Evolutionary conservation across 768 basidiomycete species (phyloP).

Genomic region (Pseudohyphozyma bogoriensis): DNA sequence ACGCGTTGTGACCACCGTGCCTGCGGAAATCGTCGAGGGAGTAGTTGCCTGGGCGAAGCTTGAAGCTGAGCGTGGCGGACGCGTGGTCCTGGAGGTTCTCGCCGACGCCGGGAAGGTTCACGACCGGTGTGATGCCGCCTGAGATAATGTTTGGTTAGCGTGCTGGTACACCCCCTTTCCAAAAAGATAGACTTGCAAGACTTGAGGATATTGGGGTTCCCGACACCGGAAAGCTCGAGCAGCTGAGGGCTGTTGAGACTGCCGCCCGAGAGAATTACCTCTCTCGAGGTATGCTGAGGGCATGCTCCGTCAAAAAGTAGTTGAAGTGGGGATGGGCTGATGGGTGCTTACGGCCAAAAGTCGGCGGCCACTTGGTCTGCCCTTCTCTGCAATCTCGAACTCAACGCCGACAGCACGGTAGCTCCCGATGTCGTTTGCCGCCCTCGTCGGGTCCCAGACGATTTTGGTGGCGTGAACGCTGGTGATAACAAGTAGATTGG

Average conservation of each 20-base stretch:
- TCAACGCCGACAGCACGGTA: constrained; percentile 8
- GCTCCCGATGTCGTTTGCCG: neutral
- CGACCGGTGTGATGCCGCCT: constrained; percentile 33
- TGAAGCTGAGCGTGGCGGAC: constrained; percentile 13
- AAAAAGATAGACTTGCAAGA: neutral
- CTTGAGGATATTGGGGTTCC: constrained; percentile 7
- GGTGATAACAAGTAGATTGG: constrained; percentile 40
- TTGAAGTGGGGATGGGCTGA: neutral
- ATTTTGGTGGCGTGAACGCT: constrained; percentile 39
- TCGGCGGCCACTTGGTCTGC: neutral
- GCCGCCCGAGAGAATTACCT: constrained; percentile 32
- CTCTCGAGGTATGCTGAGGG: constrained; percentile 7
- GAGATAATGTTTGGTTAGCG: too few relatives aligned
- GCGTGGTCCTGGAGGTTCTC: constrained; percentile 40
- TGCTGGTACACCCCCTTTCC: too few relatives aligned
- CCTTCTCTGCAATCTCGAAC: constrained; percentile 1
- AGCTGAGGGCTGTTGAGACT: constrained; percentile 24
- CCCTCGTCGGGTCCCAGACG: neutral
- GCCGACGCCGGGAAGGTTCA: constrained; percentile 44
- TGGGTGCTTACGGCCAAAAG: neutral
- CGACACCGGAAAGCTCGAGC: constrained; percentile 26
- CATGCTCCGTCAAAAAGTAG: neutral
- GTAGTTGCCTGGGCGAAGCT: constrained; percentile 9
- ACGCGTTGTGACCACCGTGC: neutral
- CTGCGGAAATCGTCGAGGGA: constrained; percentile 11